A percentile compares a stretch with the other conserved stretches of the same genome.
phyloP scores from a whole-genome alignment of 805 yeast genomes.

The Metschnikowia peoriensis region DNA sequence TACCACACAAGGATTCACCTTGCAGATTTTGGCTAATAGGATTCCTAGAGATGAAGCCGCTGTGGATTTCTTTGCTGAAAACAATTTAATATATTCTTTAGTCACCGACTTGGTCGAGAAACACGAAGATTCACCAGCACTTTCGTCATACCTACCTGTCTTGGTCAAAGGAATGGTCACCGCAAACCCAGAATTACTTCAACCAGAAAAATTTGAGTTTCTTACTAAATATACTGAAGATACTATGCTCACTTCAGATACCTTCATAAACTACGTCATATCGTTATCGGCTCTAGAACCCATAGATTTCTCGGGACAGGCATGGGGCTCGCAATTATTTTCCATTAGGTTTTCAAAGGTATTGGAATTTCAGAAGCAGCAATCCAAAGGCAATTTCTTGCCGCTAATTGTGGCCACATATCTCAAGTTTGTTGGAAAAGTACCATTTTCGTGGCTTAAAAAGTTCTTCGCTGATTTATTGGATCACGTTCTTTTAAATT shows the following conservation, averaged over 20 bases:
- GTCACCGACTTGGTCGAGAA: background rate
- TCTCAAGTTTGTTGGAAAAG: background rate
- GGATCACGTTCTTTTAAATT: background rate
- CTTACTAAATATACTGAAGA: background rate
- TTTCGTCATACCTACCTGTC: background rate
- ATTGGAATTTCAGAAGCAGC: background rate
- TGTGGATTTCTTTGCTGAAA: background rate
- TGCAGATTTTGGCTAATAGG: background rate
- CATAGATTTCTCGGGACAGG: slow-evolving; percentile 1
- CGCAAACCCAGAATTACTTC: background rate
- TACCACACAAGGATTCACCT: background rate
- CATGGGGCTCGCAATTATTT: slow-evolving; percentile 4
- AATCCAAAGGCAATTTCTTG: background rate
- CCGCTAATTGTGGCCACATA: background rate
- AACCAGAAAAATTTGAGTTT: background rate
- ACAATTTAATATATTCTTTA: background rate
- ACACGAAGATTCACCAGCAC: background rate
- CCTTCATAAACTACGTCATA: background rate
- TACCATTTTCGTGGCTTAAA: slow-evolving; percentile 7
- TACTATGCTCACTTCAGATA: background rate
- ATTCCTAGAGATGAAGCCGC: background rate
- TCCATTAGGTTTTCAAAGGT: slow-evolving; percentile 1
- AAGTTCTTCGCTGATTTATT: slow-evolving; percentile 2
- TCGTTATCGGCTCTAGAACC: background rate
- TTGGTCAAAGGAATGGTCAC: background rate